Evolutionary conservation across 2,329 filamentous ascomycete species (phyloP), one percentile per base, ranked within the genome.

Genomic region (Didymella sp.): DNA sequence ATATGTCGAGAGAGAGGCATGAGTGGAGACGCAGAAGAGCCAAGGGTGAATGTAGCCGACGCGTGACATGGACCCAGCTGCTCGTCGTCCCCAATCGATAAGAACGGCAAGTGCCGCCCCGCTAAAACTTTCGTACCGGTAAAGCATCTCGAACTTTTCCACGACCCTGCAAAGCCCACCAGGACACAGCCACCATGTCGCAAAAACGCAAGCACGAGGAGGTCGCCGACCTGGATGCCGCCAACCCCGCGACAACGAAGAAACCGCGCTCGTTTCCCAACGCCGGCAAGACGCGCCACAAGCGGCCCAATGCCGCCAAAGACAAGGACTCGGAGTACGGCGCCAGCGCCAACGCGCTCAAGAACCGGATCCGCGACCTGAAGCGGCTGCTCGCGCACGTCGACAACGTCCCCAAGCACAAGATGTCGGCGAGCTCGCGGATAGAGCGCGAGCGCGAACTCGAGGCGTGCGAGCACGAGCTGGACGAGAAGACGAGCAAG

Each of bases 381-480:
- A 84, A 86, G 67, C 83, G 91, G 48, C 82, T 87, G 9, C 81
- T 94, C 30, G 80, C 84, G 43, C 81, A 84, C 58, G 81, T 84
- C 12, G 77, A 84, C 46, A 72, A 75, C 28, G 83, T 86, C 3
- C 64, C 64, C 22, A 70, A 68, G 27, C 64, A 73, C 57, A 73
- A 72, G 50, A 80, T 93, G 48, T 88, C 90, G 0, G 88, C 88
- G 27, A 83, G 88, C 68, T 83, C 89, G 9, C 82, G 86, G 54
- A 80, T 86, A 40, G 88, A 91, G 24, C 82, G 90, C 58, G 88
- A 93, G 76, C 83, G 89, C 52, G 90, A 92, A 70, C 78, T 94
- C 60, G 83, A 83, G 43, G 83, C 87, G 4, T 88, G 87, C 68
- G 82, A 86, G 74, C 80, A 85, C 61, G 88, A 90, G 68, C 80